Evolutionary conservation across 2,329 filamentous ascomycete genomes (phyloP), one percentile per base, ranked within the genome.

Genomic region (Aspergillus sp.): DNA sequence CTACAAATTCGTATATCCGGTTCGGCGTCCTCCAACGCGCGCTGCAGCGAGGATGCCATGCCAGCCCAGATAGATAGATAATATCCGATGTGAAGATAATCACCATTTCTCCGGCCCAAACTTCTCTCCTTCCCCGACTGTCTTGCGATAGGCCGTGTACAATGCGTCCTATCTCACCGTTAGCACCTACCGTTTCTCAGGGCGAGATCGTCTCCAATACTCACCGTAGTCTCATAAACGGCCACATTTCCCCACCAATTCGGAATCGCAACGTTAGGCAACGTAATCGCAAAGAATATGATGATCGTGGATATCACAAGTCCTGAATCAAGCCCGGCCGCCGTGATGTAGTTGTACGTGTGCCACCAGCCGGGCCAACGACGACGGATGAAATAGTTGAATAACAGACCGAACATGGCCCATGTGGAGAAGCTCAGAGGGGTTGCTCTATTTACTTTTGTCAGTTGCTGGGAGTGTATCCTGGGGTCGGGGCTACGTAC

Each of bases 311-410:
- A 84, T 20, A 91, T 72, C 12, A 87, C 85, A 5, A 90, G 80
- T 5, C 89, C 89, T 52, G 84, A 84, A 72, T 91, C 89, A 42
- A 92, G 77, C 1, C 86, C 89, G 0, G 89, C 89, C 20, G 88
- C 90, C 0, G 87, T 85, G 69, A 91, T 82, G 72, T 91, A 92
- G 77, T 91, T 91, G 78, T 90, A 91, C 72, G 88, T 86, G 72
- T 88, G 78, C 89, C 89, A 91, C 89, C 89, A 91, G 39, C 87
- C 88, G 4, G 81, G 84, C 75, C 83, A 88, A 62, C 84, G 82
- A 58, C 86, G 81, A 71, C 85, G 84, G 71, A 91, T 84, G 66
- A 81, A 85, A 66, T 83, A 88, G 75, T 91, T 90, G 78, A 91
- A 91, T 32, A 87, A 63, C 51, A 84, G 82, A 9, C 89, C 89